phyloP scores from a whole-genome alignment of 768 basidiomycete species.

The Leccinum boreale region DNA sequence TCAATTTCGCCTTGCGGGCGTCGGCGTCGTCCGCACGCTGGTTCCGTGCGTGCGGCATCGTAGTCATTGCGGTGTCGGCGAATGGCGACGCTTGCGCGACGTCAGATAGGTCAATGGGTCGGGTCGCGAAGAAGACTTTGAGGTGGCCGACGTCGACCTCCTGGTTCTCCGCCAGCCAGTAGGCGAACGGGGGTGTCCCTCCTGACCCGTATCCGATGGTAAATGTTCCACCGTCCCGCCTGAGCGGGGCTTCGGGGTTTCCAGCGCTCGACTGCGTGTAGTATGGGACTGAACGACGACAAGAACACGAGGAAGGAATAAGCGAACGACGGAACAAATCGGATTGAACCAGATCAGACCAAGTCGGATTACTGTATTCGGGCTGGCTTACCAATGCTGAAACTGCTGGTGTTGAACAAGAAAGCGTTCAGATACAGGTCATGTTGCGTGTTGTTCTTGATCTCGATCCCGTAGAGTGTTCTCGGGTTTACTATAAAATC shows the following conservation, averaged over 20 bases:
- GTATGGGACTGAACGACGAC: neutral
- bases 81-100: neutral
- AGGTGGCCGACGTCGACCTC: neutral
- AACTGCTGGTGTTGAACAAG: neutral
- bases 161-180: neutral
- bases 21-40: neutral
- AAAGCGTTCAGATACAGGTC: neutral
- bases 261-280: neutral
- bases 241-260: neutral
- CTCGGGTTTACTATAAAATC: neutral
- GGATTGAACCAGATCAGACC: neutral
- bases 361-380: neutral
- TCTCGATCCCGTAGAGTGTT: neutral
- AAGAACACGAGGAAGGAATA: neutral
- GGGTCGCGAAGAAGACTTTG: neutral
- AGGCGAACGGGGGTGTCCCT: slow-evolving; percentile 3
- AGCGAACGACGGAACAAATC: neutral
- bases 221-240: neutral
- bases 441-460: slow-evolving; percentile 7
- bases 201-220: neutral
- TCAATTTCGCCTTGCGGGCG: neutral
- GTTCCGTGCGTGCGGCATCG: neutral
- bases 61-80: neutral
- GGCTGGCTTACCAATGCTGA: neutral
- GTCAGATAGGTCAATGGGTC: neutral